Percentiles rank a stretch among this genome's conserved stretches.
Evolutionary conservation across 2,329 filamentous ascomycete species (phyloP).

Genomic region (Ophiostoma sp.): DNA sequence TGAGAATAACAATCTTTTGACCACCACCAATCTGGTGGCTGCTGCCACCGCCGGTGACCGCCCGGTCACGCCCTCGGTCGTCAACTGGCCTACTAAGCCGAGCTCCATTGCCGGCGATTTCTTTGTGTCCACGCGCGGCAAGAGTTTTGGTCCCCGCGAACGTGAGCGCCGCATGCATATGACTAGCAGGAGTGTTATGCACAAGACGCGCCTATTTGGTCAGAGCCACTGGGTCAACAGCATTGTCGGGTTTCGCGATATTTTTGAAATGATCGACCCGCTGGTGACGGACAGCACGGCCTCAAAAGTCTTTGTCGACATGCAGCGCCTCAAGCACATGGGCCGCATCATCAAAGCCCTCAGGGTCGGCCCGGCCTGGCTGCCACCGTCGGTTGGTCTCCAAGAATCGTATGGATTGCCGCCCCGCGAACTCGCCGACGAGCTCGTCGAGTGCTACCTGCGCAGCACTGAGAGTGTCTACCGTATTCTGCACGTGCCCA

Average conservation of each 20-base stretch:
- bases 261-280: slow-evolving; percentile 23
- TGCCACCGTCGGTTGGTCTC: slow-evolving; percentile 32
- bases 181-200: slow-evolving; percentile 28
- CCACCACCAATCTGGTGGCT: background rate
- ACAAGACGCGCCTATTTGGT: slow-evolving; percentile 58
- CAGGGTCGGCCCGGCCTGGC: slow-evolving; percentile 34
- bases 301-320: slow-evolving; percentile 34
- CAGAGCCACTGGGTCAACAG: slow-evolving; percentile 56
- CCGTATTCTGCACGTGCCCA: slow-evolving; percentile 58
- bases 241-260: slow-evolving; percentile 26
- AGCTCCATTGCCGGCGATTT: slow-evolving; percentile 11
- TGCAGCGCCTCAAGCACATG: slow-evolving; percentile 55
- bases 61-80: background rate
- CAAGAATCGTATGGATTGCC: slow-evolving; percentile 42
- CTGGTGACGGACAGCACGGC: slow-evolving; percentile 40
- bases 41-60: background rate
- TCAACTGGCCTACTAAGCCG: slow-evolving; percentile 3
- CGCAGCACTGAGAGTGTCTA: slow-evolving; percentile 56
- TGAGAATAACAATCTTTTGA: background rate
- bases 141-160: slow-evolving; percentile 1
- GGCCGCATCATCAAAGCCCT: slow-evolving; percentile 53
- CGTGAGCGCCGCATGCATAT: slow-evolving; percentile 20
- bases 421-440: slow-evolving; percentile 46
- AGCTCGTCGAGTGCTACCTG: slow-evolving; percentile 55
- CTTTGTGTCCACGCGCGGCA: slow-evolving; percentile 11